phyloP scores from a whole-genome alignment of 257 asterid genomes.

The Scutellaria baicalensis region DNA sequence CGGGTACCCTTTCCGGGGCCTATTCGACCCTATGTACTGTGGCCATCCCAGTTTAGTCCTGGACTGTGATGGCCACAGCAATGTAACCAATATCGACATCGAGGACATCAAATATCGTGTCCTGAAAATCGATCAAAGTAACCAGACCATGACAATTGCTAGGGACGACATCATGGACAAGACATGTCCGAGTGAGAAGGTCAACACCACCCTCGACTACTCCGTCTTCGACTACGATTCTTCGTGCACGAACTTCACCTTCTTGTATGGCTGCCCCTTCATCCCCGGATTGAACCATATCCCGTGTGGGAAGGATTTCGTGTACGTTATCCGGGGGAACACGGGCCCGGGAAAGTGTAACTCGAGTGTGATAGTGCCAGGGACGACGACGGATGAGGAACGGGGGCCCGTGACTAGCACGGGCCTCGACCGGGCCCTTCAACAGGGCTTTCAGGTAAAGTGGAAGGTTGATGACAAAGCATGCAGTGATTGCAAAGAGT shows the following conservation, averaged over 20 bases:
- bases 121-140: conserved; percentile 22
- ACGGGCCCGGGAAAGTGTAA: conserved; percentile 35
- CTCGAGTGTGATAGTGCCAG: conserved; percentile 41
- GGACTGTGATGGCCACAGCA: conserved; percentile 19
- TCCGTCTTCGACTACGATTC: conserved; percentile 37
- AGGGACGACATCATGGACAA: conserved; percentile 40
- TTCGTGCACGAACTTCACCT: conserved; percentile 21
- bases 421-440: conserved; percentile 21
- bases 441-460: conserved; percentile 40
- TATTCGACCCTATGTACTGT: conserved; percentile 37
- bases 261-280: conserved; percentile 33
- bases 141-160: conserved; percentile 34
- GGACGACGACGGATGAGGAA: neutral
- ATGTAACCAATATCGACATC: conserved; percentile 32
- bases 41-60: conserved; percentile 55
- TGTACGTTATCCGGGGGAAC: conserved; percentile 31
- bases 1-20: conserved; percentile 52
- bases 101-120: conserved; percentile 26
- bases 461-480: conserved; percentile 36
- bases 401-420: conserved; percentile 13
- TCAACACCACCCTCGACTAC: conserved; percentile 51
- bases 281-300: neutral
- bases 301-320: conserved; percentile 22
- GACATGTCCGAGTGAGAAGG: conserved; percentile 35
- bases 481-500: conserved; percentile 39